Conservation (phyloP, 306 rosid species). For the Canavalia ensiformis region DNA sequence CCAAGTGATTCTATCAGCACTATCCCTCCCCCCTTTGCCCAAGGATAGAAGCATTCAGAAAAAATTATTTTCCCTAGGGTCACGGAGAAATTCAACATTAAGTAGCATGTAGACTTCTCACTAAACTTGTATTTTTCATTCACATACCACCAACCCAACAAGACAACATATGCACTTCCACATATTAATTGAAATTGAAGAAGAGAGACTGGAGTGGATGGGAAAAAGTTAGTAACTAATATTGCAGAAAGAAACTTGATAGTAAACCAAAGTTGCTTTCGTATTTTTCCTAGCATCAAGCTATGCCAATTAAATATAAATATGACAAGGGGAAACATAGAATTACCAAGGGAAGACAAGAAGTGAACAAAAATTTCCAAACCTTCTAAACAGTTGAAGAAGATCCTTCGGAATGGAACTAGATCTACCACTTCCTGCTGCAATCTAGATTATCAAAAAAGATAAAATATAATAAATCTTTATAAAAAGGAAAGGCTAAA, state of each 20-base stretch:
- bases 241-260: conserved; percentile 28
- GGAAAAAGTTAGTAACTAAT: conserved; percentile 28
- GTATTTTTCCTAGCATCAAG: conserved; percentile 29
- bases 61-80: conserved; percentile 5
- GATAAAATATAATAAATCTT: conserved; percentile 1
- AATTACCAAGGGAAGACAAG: conserved; percentile 22
- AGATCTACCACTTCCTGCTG: conserved; percentile 52
- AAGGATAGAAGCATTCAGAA: conserved; percentile 3
- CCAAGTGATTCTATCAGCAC: conserved; percentile 1
- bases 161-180: conserved; percentile 18
- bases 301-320: conserved; percentile 31
- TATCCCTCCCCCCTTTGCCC: neutral
- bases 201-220: conserved; percentile 8
- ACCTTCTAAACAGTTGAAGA: conserved; percentile 78
- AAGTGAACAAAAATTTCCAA: conserved; percentile 38
- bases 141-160: conserved; percentile 30
- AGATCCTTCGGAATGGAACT: conserved; percentile 69
- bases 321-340: neutral
- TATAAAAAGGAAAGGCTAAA: conserved; percentile 20
- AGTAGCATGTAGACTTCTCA: neutral
- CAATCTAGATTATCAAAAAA: conserved; percentile 52
- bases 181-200: conserved; percentile 30
- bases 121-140: conserved; percentile 26
- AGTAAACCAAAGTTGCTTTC: conserved; percentile 16
- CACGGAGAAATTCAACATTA: conserved; percentile 28